A percentile compares a stretch with the other conserved stretches of the same genome.
Evolutionary conservation across 169 alveolate genomes (phyloP).

Genomic region (Besnoitia besnoiti): DNA sequence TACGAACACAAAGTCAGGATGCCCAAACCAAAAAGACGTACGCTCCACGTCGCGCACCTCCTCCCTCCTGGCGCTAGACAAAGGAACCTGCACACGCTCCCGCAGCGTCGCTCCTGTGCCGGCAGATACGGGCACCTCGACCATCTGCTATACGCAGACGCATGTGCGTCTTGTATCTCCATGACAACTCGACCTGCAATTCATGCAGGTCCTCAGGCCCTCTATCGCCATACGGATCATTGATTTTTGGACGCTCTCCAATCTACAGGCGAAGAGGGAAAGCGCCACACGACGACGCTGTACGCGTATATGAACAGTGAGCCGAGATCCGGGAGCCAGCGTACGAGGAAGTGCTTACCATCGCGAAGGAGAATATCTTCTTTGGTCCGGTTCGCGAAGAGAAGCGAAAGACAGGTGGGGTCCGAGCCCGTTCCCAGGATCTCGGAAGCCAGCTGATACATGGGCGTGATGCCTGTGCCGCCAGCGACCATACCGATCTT

Average conservation of each 20-base stretch:
- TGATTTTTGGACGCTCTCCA: background rate
- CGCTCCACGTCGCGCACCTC: no score
- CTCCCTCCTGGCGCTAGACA: no score
- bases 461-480: constrained; percentile 85
- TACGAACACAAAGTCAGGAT: no score
- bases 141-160: no score
- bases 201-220: background rate
- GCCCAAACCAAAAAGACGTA: no score
- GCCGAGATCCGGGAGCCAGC: no score
- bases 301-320: background rate
- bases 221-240: background rate
- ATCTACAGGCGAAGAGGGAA: background rate
- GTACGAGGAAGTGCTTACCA: constrained; percentile 46
- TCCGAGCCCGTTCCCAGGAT: constrained; percentile 68
- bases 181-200: no score
- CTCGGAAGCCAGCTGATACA: constrained; percentile 73
- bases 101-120: no score
- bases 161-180: no score
- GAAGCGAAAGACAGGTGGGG: constrained; percentile 64
- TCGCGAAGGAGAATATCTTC: constrained; percentile 80
- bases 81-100: no score
- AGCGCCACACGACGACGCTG: no score
- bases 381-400: constrained; percentile 80
- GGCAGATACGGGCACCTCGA: no score
- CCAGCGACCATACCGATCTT: constrained; percentile 81